Evolutionary conservation across 805 yeast genomes (phyloP).

Genomic region (Lachancea mirantina): DNA sequence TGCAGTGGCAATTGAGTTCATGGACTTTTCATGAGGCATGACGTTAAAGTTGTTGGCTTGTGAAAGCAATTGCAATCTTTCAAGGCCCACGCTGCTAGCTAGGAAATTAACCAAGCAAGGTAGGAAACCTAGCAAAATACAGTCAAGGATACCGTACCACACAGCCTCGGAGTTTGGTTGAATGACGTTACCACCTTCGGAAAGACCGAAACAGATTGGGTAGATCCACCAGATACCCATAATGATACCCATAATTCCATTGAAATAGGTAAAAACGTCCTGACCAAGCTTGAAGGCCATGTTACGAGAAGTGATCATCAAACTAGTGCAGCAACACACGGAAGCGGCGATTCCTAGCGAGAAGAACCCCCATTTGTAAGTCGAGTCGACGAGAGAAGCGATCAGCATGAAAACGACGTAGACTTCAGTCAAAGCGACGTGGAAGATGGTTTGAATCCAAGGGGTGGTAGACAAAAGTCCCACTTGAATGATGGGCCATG

Average conservation of each 20-base stretch:
- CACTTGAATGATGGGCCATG: no score
- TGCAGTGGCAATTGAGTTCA: conserved; percentile 16
- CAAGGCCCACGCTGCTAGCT: conserved; percentile 19
- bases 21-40: conserved; percentile 10
- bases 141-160: conserved; percentile 47
- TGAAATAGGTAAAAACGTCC: conserved; percentile 23
- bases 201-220: conserved; percentile 44
- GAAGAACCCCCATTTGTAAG: conserved; percentile 65
- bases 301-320: conserved; percentile 30
- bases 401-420: conserved; percentile 49
- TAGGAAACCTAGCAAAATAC: conserved; percentile 36
- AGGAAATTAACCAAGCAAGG: conserved; percentile 32
- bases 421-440: conserved; percentile 36
- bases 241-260: conserved; percentile 26
- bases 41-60: conserved; percentile 3
- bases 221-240: conserved; percentile 40
- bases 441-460: conserved; percentile 7
- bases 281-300: conserved; percentile 9
- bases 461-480: conserved; percentile 23
- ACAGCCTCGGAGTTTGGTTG: conserved; percentile 49
- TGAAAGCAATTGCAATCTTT: conserved; percentile 15
- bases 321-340: conserved; percentile 15
- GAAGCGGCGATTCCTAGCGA: conserved; percentile 42
- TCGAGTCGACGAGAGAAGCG: conserved; percentile 46
- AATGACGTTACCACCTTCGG: conserved; percentile 50